Base-by-base conservation (phyloP, 2,329 filamentous ascomycete genomes). In the Emericellopsis cladophorae region DNA sequence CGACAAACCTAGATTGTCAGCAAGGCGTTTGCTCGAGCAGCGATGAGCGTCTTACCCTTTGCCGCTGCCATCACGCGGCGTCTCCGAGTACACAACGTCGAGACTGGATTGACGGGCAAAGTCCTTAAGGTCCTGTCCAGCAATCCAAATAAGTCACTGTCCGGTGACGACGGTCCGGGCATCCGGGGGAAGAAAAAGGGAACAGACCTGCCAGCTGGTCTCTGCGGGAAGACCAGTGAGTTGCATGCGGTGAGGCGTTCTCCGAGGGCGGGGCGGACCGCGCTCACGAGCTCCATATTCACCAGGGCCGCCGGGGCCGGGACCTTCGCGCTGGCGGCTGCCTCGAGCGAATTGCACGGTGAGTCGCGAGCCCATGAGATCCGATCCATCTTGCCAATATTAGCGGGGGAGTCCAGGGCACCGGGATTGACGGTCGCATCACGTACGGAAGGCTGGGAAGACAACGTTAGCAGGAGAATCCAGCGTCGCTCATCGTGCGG, bases 201-300 rank as follows among this genome's bases (percentile, higher is more conserved):
- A 70, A 84, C 92, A 92, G 83, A 98, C 92, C 92, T 98, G 92
- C 92, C 92, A 98, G 79, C 89, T 95, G 74, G 92, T 98, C 74
- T 96, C 90, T 69, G 79, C 81, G 62, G 90, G 89, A 66, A 98
- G 86, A 71, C 89, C 90, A 72, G 85, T 84, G 59, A 98, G 93
- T 65, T 90, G 83, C 92, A 98, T 96, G 63, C 92, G 84, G 66
- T 89, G 88, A 52, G 88, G 81, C 52, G 92, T 98, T 63, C 92
- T 88, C 59, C 92, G 84, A 49, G 92, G 92, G 58, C 92, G 85
- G 50, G 76, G 74, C 47, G 72, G 66, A 42, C 64, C 66, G 52
- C 76, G 72, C 54, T 80, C 76, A 49, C 73, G 66, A 52, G 59
- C 62, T 46, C 65, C 64, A 52, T 70, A 70, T 53, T 64, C 62